Evolutionary conservation across 202 grass and related monocot species (phyloP).

Genomic region (Elaeis oleifera): DNA sequence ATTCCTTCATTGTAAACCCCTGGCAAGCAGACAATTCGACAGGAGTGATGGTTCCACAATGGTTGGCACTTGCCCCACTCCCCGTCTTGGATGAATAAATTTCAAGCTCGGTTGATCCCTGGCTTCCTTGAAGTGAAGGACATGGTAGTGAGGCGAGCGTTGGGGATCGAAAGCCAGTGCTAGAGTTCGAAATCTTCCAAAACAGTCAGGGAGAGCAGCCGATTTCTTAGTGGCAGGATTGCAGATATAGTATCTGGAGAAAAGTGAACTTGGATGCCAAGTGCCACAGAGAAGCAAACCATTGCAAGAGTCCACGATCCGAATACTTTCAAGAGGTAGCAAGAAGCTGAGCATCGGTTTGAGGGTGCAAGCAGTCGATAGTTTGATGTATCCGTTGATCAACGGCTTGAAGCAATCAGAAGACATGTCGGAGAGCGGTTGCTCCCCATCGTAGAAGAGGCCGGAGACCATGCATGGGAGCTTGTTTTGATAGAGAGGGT

Average conservation of each 20-base stretch:
- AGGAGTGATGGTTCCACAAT: neutral
- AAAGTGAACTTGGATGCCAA: too few species aligned
- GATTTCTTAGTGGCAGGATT: constrained; percentile 23
- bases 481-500: neutral
- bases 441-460: constrained; percentile 8
- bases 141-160: constrained; percentile 10
- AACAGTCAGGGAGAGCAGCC: neutral
- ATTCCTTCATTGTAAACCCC: constrained; percentile 13
- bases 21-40: constrained; percentile 4
- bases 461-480: constrained; percentile 20
- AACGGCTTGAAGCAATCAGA: too few species aligned
- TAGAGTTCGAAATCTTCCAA: constrained; percentile 7
- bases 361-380: too few species aligned
- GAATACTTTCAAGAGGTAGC: neutral
- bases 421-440: too few species aligned
- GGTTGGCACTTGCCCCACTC: constrained; percentile 2
- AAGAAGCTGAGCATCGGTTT: constrained; percentile 8
- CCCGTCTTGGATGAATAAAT: constrained; percentile 23
- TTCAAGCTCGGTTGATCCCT: neutral
- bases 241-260: constrained; percentile 11
- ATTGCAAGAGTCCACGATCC: constrained; percentile 15
- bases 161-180: constrained; percentile 5
- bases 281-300: constrained; percentile 23
- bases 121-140: neutral
- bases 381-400: too few species aligned